Percentiles rank a stretch among this genome's conserved stretches.
Conservation (phyloP, 805 yeast species). For the Osmozyma mogii region DNA sequence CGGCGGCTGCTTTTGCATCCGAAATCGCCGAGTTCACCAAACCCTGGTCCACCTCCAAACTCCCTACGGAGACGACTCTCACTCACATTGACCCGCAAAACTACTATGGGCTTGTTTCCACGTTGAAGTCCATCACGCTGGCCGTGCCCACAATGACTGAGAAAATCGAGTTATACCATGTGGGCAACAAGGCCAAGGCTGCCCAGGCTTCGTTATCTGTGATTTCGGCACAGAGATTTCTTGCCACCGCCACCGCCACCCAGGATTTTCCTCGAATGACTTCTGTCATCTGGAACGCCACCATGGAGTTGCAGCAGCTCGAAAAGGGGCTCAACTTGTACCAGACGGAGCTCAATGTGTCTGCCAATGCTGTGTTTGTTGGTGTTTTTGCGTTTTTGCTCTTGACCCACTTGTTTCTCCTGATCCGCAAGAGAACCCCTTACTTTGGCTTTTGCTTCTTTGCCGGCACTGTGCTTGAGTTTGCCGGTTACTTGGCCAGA, state of each 20-base stretch:
- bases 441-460: constrained; percentile 59
- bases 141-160: constrained; percentile 12
- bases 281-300: constrained; percentile 12
- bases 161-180: constrained; percentile 8
- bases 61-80: constrained; percentile 13
- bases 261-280: constrained; percentile 14
- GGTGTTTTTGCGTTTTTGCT: constrained; percentile 10
- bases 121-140: constrained; percentile 8
- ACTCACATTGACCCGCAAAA: constrained; percentile 12
- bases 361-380: constrained; percentile 9
- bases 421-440: constrained; percentile 43
- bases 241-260: constrained; percentile 18
- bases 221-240: constrained; percentile 12
- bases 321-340: constrained; percentile 14
- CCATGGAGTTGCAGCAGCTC: constrained; percentile 14
- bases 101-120: constrained; percentile 6
- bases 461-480: constrained; percentile 51
- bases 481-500: constrained; percentile 63
- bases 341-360: constrained; percentile 7
- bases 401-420: constrained; percentile 15
- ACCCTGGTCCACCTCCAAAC: constrained; percentile 11
- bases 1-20: no score
- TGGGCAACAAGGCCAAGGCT: constrained; percentile 12
- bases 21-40: neutral
- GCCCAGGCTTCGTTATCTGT: constrained; percentile 16